These are phyloP conservation scores for Mucor lusitanicus DNA, from an alignment of 371 early-diverging fungal species.

Conservation along the genomic window DNA sequence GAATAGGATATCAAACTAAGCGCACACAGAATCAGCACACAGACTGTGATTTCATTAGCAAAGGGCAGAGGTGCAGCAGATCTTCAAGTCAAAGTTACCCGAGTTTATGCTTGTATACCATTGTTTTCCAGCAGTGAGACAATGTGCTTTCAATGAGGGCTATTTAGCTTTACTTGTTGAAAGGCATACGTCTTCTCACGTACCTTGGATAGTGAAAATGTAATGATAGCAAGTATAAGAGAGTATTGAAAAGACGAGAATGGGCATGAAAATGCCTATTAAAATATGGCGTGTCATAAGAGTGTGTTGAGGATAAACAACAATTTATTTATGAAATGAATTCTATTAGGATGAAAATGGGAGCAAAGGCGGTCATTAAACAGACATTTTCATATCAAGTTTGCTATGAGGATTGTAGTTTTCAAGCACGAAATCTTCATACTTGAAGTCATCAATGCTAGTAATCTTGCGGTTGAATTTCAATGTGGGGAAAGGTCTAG, in stretches of 20 bases:
- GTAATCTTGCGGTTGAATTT: constrained; percentile 62
- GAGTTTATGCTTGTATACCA: neutral
- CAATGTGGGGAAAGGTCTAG: constrained; percentile 89
- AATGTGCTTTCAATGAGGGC: neutral
- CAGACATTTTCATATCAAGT: constrained; percentile 97
- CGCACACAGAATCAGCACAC: constrained; percentile 1
- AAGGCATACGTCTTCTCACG: neutral
- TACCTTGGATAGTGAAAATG: constrained; percentile 4
- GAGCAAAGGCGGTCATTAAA: constrained; percentile 42
- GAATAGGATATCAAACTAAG: constrained; percentile 15
- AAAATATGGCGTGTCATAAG: neutral
- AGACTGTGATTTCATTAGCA: neutral
- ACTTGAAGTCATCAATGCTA: constrained; percentile 84
- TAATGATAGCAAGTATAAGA: constrained; percentile 15
- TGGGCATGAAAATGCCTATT: constrained; percentile 12
- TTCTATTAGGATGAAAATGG: neutral
- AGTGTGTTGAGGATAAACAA: neutral
- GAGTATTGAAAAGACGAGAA: constrained; percentile 12
- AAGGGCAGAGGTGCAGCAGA: neutral
- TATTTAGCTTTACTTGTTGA: neutral
- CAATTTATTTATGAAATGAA: neutral
- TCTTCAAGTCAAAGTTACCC: neutral
- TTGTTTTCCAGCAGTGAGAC: neutral
- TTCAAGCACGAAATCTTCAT: constrained; percentile 85
- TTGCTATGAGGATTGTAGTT: constrained; percentile 91